Percentiles rank a stretch among this genome's conserved stretches.
Evolutionary conservation across 108 stramenopile species (phyloP).

Genomic region (Skeletonema costatum): DNA sequence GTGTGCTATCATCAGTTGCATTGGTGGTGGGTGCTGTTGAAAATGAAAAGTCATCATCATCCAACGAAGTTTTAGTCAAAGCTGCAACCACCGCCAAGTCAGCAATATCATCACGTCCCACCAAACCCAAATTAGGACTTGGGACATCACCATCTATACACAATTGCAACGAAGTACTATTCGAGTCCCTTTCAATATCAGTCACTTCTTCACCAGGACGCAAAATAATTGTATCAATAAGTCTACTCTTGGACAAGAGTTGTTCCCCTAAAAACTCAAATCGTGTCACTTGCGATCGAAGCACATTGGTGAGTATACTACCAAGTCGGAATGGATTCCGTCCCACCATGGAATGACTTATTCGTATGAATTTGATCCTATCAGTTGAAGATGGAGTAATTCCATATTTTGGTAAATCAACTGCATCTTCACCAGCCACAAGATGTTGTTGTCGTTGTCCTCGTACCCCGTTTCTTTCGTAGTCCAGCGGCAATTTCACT

Average conservation of each 20-base stretch:
- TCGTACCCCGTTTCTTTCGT: slow-evolving; percentile 14
- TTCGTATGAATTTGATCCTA: slow-evolving; percentile 73
- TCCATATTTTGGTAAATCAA: slow-evolving; percentile 14
- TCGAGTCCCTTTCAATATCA: slow-evolving; percentile 60
- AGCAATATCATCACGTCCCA: slow-evolving; percentile 80
- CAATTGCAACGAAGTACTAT: slow-evolving; percentile 66
- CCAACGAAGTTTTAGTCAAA: slow-evolving; percentile 24
- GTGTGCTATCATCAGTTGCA: neutral
- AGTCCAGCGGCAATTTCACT: slow-evolving; percentile 19
- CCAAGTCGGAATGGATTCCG: slow-evolving; percentile 59
- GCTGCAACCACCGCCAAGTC: slow-evolving; percentile 66
- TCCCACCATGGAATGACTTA: slow-evolving; percentile 57
- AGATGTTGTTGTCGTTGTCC: neutral
- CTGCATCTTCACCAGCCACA: slow-evolving; percentile 6
- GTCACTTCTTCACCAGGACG: slow-evolving; percentile 76
- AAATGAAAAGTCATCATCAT: neutral
- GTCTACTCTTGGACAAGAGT: slow-evolving; percentile 47
- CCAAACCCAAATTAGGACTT: slow-evolving; percentile 41
- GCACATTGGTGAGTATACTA: slow-evolving; percentile 57
- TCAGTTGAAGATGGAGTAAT: slow-evolving; percentile 21
- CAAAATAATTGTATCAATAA: slow-evolving; percentile 69
- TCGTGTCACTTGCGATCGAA: slow-evolving; percentile 60
- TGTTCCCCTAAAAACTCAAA: slow-evolving; percentile 73
- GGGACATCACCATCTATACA: slow-evolving; percentile 50
- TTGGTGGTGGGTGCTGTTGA: neutral